Base-by-base conservation (phyloP, 169 alveolate species). In the Plasmodium reichenowi region DNA sequence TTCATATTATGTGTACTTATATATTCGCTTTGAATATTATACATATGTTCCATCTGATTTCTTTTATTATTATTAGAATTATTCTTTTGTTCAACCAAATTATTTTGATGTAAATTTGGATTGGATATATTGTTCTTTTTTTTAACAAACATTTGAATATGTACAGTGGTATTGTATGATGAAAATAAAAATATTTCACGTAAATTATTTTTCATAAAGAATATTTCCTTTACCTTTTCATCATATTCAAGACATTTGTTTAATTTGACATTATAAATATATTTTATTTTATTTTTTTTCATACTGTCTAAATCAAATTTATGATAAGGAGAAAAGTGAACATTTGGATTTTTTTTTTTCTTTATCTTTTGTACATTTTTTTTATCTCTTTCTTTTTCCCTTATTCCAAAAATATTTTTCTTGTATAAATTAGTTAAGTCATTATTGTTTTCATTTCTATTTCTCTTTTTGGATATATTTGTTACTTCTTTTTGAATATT, bases 271-370 rank as follows among this genome's bases (percentile, higher is more conserved):
- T 83, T 54, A 38, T 83, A 72, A 29, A 83, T 68, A 38, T 83
- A 83, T 83, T 83, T 83, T 54, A 83, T 83, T 67, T 83, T 83
- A n/a, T 68, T 83, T 12, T 58, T 83, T 83, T 83, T 83, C 52
- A 83, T 22, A 47, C n/a, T 83, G 8, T 83, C 47, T 43, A 75
- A 29, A 63, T 45, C 70, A 43, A 83, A 20, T 15, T 83, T 58
- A 56, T 60, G 3, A 63, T 54, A 83, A 24, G 29, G 54, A 29
- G 74, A 83, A 29, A 45, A 60, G n/a, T 59, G 47, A 66, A 45
- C 12, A 15, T 20, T 22, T 47, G 17, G 10, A 38, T 38, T 38
- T 38, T 38, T 38, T 38, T 38, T 5, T 38, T 38, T 6, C 9
- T 38, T 38, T 38, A 38, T 5, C 22, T 45, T 54, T 38, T 50